Percentiles rank a stretch among this genome's conserved stretches.
Evolutionary conservation across 768 basidiomycete genomes (phyloP).

Genomic region (Hysterangium stoloniferum): DNA sequence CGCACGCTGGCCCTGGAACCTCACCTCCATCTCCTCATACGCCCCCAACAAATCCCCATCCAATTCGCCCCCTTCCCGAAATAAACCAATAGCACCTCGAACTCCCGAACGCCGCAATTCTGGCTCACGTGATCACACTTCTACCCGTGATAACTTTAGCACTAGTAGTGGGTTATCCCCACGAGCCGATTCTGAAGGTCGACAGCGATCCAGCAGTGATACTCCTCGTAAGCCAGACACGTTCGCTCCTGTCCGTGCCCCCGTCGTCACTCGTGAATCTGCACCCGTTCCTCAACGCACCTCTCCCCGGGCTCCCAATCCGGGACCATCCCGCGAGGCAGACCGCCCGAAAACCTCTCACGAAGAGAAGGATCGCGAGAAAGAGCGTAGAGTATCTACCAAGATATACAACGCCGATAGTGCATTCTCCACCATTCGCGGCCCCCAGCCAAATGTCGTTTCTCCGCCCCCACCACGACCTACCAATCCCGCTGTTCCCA

Average conservation of each 20-base stretch:
- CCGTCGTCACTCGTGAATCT: slow-evolving; percentile 2
- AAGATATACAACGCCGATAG: neutral
- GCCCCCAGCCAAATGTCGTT: slow-evolving; percentile 1
- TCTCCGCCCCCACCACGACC: slow-evolving; percentile 1
- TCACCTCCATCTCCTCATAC: slow-evolving; percentile 2
- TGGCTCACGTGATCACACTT: neutral
- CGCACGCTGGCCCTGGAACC: neutral
- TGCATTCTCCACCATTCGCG: slow-evolving; percentile 7
- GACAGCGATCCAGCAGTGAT: slow-evolving; percentile 1
- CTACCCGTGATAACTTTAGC: slow-evolving; percentile 3
- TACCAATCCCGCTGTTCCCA: slow-evolving; percentile 8
- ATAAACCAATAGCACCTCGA: neutral
- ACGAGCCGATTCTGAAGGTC: neutral
- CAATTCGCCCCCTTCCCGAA: slow-evolving; percentile 4
- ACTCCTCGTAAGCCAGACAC: neutral
- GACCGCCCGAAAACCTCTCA: neutral
- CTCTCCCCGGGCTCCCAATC: neutral
- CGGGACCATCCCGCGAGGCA: neutral
- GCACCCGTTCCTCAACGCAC: neutral
- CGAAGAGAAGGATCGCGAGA: slow-evolving; percentile 1
- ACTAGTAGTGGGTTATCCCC: neutral
- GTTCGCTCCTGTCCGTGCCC: neutral
- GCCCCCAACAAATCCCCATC: neutral
- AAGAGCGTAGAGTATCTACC: slow-evolving; percentile 6
- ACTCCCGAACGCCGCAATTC: slow-evolving; percentile 1